Evolutionary conservation across 495 filamentous ascomycete species (phyloP).

Genomic region (Penicillium desertorum): DNA sequence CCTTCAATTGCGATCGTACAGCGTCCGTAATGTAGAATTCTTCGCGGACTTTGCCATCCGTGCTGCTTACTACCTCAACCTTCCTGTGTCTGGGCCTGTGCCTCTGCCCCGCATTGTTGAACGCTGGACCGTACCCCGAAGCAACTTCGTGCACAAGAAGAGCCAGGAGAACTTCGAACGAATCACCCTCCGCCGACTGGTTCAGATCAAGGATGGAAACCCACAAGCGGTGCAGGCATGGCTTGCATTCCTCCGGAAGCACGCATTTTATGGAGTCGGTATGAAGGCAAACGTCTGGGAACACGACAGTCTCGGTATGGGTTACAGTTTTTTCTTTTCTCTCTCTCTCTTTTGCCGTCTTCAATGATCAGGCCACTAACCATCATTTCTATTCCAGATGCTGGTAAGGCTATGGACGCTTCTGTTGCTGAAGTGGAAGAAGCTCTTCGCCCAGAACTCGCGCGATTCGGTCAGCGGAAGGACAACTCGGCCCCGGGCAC

Average conservation of each 20-base stretch:
- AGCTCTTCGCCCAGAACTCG: slow-evolving; percentile 60
- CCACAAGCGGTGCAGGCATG: slow-evolving; percentile 84
- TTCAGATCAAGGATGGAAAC: slow-evolving; percentile 92
- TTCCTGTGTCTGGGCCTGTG: slow-evolving; percentile 82
- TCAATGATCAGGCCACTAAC: slow-evolving; percentile 9
- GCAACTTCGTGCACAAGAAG: slow-evolving; percentile 94
- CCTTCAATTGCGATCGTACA: slow-evolving; percentile 91
- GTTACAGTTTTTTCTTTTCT: neutral
- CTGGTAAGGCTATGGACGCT: slow-evolving; percentile 65
- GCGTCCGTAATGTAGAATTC: slow-evolving; percentile 85
- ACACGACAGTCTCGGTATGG: slow-evolving; percentile 66
- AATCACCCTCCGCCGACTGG: slow-evolving; percentile 78
- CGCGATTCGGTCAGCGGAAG: slow-evolving; percentile 60
- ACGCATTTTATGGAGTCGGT: slow-evolving; percentile 89
- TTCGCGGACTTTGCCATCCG: slow-evolving; percentile 93
- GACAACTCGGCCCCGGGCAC: slow-evolving; percentile 27
- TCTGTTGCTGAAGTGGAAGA: slow-evolving; percentile 57
- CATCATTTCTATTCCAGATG: slow-evolving; percentile 45
- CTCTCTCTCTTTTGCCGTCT: neutral
- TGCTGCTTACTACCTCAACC: slow-evolving; percentile 88
- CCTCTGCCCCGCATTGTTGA: slow-evolving; percentile 85
- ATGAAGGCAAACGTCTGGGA: slow-evolving; percentile 99
- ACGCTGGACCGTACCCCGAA: slow-evolving; percentile 90
- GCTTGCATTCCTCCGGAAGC: slow-evolving; percentile 87
- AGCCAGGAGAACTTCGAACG: slow-evolving; percentile 97